A percentile compares a stretch with the other conserved stretches of the same genome.
These are phyloP conservation scores for Lepiota brunneoincarnata DNA, from an alignment of 768 basidiomycete genomes.

Conservation along the genomic window DNA sequence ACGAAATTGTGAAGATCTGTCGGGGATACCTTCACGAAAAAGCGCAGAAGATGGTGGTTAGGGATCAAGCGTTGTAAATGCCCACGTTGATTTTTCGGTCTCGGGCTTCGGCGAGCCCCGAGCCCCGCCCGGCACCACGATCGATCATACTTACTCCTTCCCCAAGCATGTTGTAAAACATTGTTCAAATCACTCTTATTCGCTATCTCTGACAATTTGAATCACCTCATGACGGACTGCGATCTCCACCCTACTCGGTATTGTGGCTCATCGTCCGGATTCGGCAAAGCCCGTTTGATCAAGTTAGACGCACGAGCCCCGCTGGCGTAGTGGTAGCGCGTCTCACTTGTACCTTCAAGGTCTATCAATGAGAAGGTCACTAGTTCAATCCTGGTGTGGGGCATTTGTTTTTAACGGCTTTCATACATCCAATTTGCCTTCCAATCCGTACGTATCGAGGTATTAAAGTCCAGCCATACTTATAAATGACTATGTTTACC, in stretches of 20 bases:
- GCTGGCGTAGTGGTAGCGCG: slow-evolving; percentile 41
- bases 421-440: slow-evolving; percentile 3
- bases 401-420: slow-evolving; percentile 20
- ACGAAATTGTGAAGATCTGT: slow-evolving; percentile 60
- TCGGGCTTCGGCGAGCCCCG: slow-evolving; percentile 5
- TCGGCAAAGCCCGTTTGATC: neutral
- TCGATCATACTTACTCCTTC: neutral
- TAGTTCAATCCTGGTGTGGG: slow-evolving; percentile 40
- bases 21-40: slow-evolving; percentile 23
- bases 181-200: neutral
- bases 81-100: slow-evolving; percentile 13
- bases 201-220: neutral
- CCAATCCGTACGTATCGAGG: too few relatives aligned
- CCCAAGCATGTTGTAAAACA: too few relatives aligned
- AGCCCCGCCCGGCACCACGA: neutral
- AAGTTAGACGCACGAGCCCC: slow-evolving; percentile 18
- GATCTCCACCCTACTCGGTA: too few relatives aligned
- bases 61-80: slow-evolving; percentile 8
- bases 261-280: neutral
- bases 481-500: too few relatives aligned
- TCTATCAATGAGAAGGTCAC: slow-evolving; percentile 33
- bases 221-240: too few relatives aligned
- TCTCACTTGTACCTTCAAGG: slow-evolving; percentile 31
- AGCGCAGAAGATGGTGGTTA: slow-evolving; percentile 10
- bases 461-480: too few relatives aligned